These are phyloP conservation scores for Borovskyia barvae DNA, from an alignment of 208 protist genomes.

Conservation along the genomic window DNA sequence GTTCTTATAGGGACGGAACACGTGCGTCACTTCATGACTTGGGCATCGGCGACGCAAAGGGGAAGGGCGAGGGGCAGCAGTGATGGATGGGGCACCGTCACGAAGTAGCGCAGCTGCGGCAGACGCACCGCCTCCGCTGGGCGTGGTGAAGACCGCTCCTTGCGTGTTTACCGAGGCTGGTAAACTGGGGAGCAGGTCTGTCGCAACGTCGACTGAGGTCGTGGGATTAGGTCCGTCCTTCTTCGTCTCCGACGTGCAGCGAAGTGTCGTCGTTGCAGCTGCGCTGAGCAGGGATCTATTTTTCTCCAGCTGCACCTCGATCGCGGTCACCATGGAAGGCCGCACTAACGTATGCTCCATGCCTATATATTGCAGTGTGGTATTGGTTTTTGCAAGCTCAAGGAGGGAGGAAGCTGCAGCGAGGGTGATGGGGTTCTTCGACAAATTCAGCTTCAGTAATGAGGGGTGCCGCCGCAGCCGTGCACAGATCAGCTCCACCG, in stretches of 20 bases:
- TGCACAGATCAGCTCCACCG: constrained; percentile 53
- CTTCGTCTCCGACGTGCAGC: no score
- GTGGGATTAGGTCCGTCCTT: no score
- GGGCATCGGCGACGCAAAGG: constrained; percentile 23
- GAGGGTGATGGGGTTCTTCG: constrained; percentile 83
- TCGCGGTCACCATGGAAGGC: constrained; percentile 39
- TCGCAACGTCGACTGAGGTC: no score
- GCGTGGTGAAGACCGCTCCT: no score
- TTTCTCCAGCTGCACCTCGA: constrained; percentile 50
- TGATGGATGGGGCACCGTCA: background rate
- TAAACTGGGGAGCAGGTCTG: no score
- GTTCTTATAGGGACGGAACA: constrained; percentile 27
- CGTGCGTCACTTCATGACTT: constrained; percentile 32
- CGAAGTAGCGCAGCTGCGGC: constrained; percentile 3
- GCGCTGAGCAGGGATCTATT: constrained; percentile 31
- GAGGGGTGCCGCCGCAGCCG: constrained; percentile 53
- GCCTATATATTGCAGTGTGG: constrained; percentile 58
- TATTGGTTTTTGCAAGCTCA: constrained; percentile 61
- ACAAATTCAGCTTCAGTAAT: constrained; percentile 72
- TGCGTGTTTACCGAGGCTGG: no score
- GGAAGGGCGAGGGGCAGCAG: background rate
- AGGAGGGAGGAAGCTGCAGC: constrained; percentile 54
- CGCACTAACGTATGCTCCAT: constrained; percentile 62
- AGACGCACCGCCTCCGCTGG: constrained; percentile 6
- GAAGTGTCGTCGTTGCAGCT: background rate